Percentiles rank a stretch among this genome's conserved stretches.
Evolutionary conservation across 768 basidiomycete species (phyloP).

Genomic region (Pisolithus tinctorius): DNA sequence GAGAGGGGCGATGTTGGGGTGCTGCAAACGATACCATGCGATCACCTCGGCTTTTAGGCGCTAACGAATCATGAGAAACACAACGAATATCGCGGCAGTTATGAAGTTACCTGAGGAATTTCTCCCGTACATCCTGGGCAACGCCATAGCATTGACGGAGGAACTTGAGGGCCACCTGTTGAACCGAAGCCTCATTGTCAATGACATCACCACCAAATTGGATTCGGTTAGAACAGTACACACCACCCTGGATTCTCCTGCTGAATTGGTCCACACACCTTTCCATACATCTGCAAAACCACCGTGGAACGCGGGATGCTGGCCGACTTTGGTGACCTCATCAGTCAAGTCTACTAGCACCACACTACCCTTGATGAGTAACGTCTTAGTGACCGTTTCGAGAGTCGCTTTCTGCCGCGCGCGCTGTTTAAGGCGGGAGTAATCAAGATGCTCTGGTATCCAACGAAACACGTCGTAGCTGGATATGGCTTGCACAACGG

Average conservation of each 20-base stretch:
- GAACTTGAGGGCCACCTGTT: constrained; percentile 52
- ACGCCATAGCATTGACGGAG: constrained; percentile 42
- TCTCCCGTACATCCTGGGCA: constrained; percentile 45
- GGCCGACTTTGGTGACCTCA: constrained; percentile 41
- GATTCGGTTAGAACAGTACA: not conserved
- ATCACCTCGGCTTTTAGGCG: constrained; percentile 50
- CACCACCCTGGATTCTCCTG: constrained; percentile 28
- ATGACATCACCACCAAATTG: not conserved
- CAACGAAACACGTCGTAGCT: constrained; percentile 55
- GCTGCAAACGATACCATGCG: constrained; percentile 52
- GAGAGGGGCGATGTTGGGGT: constrained; percentile 48
- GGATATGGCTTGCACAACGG: constrained; percentile 45
- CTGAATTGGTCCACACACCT: constrained; percentile 45
- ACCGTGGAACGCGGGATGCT: constrained; percentile 44
- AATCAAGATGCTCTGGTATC: constrained; percentile 47
- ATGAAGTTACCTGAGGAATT: constrained; percentile 38
- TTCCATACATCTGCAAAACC: constrained; percentile 60
- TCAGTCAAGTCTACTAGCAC: constrained; percentile 51
- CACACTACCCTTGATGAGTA: constrained; percentile 44
- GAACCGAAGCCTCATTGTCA: not conserved
- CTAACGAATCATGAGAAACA: constrained; percentile 22
- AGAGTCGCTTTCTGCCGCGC: constrained; percentile 51
- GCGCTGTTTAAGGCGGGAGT: constrained; percentile 47
- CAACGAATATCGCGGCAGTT: not conserved
- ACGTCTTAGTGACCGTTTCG: constrained; percentile 49